Percentiles rank a stretch among this genome's conserved stretches.
Evolutionary conservation across 352 stramenopile species (phyloP).

Genomic region (Elongisporangium prolatum): DNA sequence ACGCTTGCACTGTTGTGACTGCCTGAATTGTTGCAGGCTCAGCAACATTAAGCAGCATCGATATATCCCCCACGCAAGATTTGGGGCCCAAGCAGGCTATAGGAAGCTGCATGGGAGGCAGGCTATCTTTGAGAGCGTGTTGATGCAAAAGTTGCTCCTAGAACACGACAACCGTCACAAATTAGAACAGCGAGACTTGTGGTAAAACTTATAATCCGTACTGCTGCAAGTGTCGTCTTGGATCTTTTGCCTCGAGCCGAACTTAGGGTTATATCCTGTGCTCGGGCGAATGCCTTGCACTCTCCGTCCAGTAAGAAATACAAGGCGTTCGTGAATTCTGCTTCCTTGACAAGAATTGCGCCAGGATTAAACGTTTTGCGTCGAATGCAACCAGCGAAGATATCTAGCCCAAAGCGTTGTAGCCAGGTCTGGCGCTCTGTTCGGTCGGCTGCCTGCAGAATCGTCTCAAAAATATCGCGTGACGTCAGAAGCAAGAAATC

Average conservation of each 20-base stretch:
- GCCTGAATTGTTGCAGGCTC: conserved; percentile 31
- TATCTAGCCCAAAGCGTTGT: conserved; percentile 27
- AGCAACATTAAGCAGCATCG: conserved; percentile 21
- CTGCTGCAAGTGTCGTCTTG: conserved; percentile 2
- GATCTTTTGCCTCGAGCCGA: conserved; percentile 1
- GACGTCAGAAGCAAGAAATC: conserved; percentile 35
- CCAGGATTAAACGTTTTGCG: conserved; percentile 28
- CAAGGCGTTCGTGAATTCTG: conserved; percentile 17
- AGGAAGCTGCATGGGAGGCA: conserved; percentile 16
- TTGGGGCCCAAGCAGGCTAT: conserved; percentile 32
- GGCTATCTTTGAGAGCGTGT: conserved; percentile 23
- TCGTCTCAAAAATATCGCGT: conserved; percentile 26
- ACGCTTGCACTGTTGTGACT: conserved; percentile 25
- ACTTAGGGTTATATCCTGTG: conserved; percentile 4
- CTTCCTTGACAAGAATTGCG: conserved; percentile 20
- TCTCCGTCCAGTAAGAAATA: conserved; percentile 37
- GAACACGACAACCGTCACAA: background rate
- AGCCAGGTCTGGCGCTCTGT: conserved; percentile 20
- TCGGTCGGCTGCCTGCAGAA: conserved; percentile 21
- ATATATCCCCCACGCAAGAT: conserved; percentile 35
- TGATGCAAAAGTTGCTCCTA: conserved; percentile 8
- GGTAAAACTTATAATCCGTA: conserved; percentile 2
- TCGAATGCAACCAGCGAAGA: conserved; percentile 28
- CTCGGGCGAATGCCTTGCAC: conserved; percentile 26
- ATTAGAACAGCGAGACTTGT: background rate